Percentiles rank a stretch among this genome's conserved stretches.
These are phyloP conservation scores for Vitis labrusca DNA, from an alignment of 164 flowering plant species.

Conservation along the genomic window DNA sequence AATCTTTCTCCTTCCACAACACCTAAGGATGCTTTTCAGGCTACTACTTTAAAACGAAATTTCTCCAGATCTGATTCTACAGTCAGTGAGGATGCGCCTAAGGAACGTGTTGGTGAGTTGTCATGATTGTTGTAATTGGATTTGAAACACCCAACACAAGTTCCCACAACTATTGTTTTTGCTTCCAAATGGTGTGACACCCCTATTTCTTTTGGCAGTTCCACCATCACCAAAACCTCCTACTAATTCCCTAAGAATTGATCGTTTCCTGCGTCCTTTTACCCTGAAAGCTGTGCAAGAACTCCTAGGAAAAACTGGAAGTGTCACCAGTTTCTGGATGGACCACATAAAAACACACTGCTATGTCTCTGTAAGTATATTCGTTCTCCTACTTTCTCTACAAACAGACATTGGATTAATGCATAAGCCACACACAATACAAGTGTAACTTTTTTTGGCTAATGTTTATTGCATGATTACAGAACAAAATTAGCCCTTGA, in stretches of 20 bases:
- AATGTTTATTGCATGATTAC: too few relatives aligned
- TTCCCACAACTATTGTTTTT: not conserved
- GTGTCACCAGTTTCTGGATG: conserved; percentile 88
- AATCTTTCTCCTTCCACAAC: conserved; percentile 35
- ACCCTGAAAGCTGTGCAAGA: conserved; percentile 96
- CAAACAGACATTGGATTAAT: not conserved
- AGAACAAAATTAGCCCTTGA: too few relatives aligned
- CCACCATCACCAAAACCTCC: conserved; percentile 74
- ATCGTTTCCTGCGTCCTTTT: conserved; percentile 88
- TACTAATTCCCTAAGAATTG: conserved; percentile 82
- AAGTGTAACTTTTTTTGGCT: too few relatives aligned
- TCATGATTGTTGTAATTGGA: not conserved
- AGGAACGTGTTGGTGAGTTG: conserved; percentile 86
- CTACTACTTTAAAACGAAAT: conserved; percentile 34
- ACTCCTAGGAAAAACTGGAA: conserved; percentile 85
- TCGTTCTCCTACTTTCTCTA: not conserved
- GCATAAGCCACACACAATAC: not conserved
- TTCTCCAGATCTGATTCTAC: conserved; percentile 56
- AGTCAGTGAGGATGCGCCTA: conserved; percentile 49
- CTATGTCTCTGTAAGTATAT: conserved; percentile 71
- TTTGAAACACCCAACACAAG: not conserved
- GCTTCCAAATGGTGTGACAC: not conserved
- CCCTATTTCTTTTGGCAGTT: conserved; percentile 45
- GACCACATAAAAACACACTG: conserved; percentile 99
- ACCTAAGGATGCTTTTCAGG: conserved; percentile 37